These are phyloP conservation scores for Cladosporium halotolerans DNA, from an alignment of 2,329 filamentous ascomycete genomes.

Conservation along the genomic window DNA sequence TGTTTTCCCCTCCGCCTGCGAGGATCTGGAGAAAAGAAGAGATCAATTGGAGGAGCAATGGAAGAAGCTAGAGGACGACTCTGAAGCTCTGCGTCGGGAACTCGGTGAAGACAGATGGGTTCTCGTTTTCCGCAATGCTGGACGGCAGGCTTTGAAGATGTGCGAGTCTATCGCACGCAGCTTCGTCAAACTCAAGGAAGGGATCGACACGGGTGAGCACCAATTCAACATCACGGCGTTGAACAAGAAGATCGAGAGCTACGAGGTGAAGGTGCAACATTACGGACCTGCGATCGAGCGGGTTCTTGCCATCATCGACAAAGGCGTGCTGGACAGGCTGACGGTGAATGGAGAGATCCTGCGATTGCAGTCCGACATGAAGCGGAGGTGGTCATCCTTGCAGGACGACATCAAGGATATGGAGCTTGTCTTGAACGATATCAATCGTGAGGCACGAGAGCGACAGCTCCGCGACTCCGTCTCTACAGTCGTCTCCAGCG, in stretches of 20 bases:
- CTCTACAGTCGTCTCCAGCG: constrained; percentile 82
- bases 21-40: constrained; percentile 74
- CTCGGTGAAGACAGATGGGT: constrained; percentile 95
- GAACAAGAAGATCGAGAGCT: constrained; percentile 81
- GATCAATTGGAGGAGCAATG: constrained; percentile 74
- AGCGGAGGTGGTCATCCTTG: constrained; percentile 70
- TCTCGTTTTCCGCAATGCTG: constrained; percentile 87
- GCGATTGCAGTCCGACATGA: constrained; percentile 76
- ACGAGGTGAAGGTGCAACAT: constrained; percentile 89
- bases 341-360: constrained; percentile 96
- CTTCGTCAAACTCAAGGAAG: constrained; percentile 72
- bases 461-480: constrained; percentile 86
- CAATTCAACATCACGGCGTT: constrained; percentile 64
- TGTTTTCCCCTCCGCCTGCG: constrained; percentile 83
- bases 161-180: constrained; percentile 90
- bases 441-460: constrained; percentile 49
- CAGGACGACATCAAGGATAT: constrained; percentile 72
- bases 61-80: constrained; percentile 81
- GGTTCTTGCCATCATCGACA: constrained; percentile 86
- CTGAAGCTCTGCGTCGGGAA: constrained; percentile 81
- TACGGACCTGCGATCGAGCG: constrained; percentile 91
- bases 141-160: constrained; percentile 90
- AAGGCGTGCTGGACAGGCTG: constrained; percentile 88
- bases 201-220: constrained; percentile 67
- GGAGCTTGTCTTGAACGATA: constrained; percentile 67